Evolutionary conservation across 2,329 filamentous ascomycete species (phyloP).

Genomic region (Fusarium udum): DNA sequence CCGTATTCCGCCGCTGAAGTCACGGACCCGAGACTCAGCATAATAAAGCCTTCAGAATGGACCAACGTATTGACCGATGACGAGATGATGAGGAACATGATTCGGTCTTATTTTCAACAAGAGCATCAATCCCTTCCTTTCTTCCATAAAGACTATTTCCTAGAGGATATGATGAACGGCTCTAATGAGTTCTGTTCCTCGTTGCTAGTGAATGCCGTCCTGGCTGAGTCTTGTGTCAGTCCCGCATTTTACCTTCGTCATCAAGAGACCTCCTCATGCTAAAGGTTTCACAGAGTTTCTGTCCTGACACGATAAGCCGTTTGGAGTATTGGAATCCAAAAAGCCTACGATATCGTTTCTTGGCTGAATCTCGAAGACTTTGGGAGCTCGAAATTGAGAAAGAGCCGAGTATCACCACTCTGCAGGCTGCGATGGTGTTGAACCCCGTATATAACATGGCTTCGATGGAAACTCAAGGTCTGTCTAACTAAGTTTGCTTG

Average conservation of each 20-base stretch:
- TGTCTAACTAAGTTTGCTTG: background rate
- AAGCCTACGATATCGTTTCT: background rate
- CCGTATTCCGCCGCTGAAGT: background rate
- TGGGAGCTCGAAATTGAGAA: background rate
- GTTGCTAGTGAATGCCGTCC: background rate
- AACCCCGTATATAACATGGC: background rate
- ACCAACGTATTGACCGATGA: background rate
- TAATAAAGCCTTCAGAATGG: background rate
- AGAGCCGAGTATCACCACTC: background rate
- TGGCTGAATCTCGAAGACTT: background rate
- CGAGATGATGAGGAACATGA: background rate
- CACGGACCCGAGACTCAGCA: background rate
- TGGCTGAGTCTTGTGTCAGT: background rate
- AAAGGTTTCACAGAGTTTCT: background rate
- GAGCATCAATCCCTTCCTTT: background rate
- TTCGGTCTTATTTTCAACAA: background rate
- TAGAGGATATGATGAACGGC: background rate
- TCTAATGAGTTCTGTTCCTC: background rate
- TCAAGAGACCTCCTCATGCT: background rate
- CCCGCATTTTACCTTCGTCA: background rate
- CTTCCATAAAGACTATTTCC: background rate
- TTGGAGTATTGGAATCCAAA: background rate
- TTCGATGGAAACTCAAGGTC: background rate
- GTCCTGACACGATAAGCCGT: background rate
- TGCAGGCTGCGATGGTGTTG: background rate